Evolutionary conservation across 208 protist genomes (phyloP).

Genomic region (Kentomonas sorsogonicus): DNA sequence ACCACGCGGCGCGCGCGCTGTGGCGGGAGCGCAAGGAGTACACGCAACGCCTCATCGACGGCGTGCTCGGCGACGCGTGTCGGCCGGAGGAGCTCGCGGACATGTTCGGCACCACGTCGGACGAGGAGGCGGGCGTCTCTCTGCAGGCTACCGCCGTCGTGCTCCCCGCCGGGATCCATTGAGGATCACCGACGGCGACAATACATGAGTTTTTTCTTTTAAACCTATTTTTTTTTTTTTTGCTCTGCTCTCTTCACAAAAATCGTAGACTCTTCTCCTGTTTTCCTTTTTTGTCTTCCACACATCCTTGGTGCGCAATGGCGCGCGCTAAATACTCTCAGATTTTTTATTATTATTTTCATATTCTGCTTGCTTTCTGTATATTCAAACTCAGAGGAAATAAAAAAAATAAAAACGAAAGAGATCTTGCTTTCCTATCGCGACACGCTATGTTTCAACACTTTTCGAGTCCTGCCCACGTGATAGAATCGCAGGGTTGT

Average conservation of each 20-base stretch:
- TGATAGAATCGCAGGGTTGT: too few relatives aligned
- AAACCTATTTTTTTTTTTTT: conserved; percentile 7
- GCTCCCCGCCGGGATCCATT: conserved; percentile 27
- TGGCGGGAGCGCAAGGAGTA: conserved; percentile 72
- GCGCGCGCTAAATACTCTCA: not conserved
- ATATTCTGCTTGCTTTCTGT: not conserved
- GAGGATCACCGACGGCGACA: not conserved
- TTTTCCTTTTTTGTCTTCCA: conserved; percentile 9
- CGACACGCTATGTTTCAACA: too few relatives aligned
- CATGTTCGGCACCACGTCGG: conserved; percentile 57
- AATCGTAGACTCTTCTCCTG: conserved; percentile 7
- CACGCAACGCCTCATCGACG: conserved; percentile 57
- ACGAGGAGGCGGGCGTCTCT: conserved; percentile 52
- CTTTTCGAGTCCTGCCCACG: too few relatives aligned
- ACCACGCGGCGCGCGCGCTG: conserved; percentile 44
- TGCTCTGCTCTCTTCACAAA: conserved; percentile 6
- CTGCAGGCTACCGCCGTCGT: conserved; percentile 36
- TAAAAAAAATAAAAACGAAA: too few relatives aligned
- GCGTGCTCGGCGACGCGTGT: conserved; percentile 43
- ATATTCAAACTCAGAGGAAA: too few relatives aligned
- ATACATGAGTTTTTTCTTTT: not conserved
- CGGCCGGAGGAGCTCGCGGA: conserved; percentile 32
- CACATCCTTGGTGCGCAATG: conserved; percentile 2
- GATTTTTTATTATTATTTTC: conserved; percentile 6
- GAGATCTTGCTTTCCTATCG: too few relatives aligned